Conservation (phyloP, 768 basidiomycete species). For the Tephrocybe rancida region DNA sequence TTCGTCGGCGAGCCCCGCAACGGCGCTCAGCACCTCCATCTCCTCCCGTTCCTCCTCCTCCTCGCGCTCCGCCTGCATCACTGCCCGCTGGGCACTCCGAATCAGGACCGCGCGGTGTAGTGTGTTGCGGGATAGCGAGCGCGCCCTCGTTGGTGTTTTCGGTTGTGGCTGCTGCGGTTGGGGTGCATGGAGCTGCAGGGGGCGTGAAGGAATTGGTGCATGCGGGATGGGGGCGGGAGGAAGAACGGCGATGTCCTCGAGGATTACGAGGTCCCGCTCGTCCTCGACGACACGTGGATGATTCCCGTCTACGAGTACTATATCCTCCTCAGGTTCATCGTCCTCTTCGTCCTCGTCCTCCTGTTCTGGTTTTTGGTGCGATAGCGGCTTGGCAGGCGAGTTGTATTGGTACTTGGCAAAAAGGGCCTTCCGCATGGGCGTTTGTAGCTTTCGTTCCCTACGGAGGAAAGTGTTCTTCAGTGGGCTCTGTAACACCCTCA, state of each 20-base stretch:
- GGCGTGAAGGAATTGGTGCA: slow-evolving; percentile 12
- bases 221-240: slow-evolving; percentile 10
- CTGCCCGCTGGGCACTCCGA: slow-evolving; percentile 66
- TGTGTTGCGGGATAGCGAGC: slow-evolving; percentile 45
- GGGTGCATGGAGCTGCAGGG: slow-evolving; percentile 9
- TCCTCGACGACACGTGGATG: slow-evolving; percentile 71
- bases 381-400: not conserved
- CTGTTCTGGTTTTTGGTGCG: slow-evolving; percentile 2
- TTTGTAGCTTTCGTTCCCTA: slow-evolving; percentile 15
- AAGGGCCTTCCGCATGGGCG: slow-evolving; percentile 8
- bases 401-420: slow-evolving; percentile 9
- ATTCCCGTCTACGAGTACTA: slow-evolving; percentile 66
- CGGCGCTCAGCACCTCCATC: slow-evolving; percentile 46
- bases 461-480: slow-evolving; percentile 39
- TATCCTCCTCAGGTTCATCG: slow-evolving; percentile 46
- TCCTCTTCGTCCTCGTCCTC: slow-evolving; percentile 26
- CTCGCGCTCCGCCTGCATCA: slow-evolving; percentile 52
- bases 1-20: slow-evolving; percentile 36
- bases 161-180: slow-evolving; percentile 25
- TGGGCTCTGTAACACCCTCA: slow-evolving; percentile 64
- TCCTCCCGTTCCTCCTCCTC: slow-evolving; percentile 54
- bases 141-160: slow-evolving; percentile 36
- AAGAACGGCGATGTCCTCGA: slow-evolving; percentile 60
- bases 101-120: slow-evolving; percentile 74
- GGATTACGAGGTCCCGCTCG: slow-evolving; percentile 68